A percentile compares a stretch with the other conserved stretches of the same genome.
phyloP scores from a whole-genome alignment of 495 filamentous ascomycete genomes.

The Penicillium cosmopolitanum region DNA sequence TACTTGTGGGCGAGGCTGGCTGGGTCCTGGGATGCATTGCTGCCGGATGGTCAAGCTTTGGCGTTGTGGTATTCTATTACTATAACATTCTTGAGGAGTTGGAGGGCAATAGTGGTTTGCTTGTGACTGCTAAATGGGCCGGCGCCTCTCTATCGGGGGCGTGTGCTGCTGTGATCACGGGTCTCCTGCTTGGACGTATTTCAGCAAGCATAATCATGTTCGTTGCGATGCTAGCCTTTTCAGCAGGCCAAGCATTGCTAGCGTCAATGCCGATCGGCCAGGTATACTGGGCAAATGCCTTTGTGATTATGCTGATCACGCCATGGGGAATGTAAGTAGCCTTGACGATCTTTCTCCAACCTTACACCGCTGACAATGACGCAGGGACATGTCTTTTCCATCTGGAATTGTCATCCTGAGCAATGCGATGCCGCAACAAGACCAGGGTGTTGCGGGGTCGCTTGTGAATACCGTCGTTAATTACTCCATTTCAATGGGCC shows the following conservation, averaged over 20 bases:
- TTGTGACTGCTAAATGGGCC: conserved; percentile 38
- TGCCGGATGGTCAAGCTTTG: conserved; percentile 60
- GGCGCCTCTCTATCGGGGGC: conserved; percentile 44
- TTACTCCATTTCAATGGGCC: conserved; percentile 66
- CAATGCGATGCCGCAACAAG: conserved; percentile 36
- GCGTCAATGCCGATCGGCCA: conserved; percentile 42
- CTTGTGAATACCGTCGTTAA: conserved; percentile 68
- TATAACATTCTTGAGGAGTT: conserved; percentile 44
- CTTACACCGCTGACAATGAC: conserved; percentile 13
- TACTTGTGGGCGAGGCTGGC: conserved; percentile 50
- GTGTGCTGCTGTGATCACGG: conserved; percentile 46
- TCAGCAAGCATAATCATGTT: conserved; percentile 52
- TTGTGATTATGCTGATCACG: conserved; percentile 50
- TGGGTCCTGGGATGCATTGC: conserved; percentile 60
- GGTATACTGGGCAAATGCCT: conserved; percentile 50
- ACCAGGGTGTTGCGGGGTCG: conserved; percentile 58
- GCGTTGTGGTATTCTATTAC: conserved; percentile 54
- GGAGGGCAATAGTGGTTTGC: conserved; percentile 38
- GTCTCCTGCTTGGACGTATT: conserved; percentile 42
- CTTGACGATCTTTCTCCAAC: conserved; percentile 30
- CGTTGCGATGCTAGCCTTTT: conserved; percentile 48
- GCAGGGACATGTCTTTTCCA: conserved; percentile 44
- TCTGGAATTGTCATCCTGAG: conserved; percentile 40
- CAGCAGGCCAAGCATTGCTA: conserved; percentile 38
- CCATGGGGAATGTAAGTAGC: conserved; percentile 59